Evolutionary conservation across 305 asterid genomes (phyloP).

Genomic region (Fraxinus albicans): DNA sequence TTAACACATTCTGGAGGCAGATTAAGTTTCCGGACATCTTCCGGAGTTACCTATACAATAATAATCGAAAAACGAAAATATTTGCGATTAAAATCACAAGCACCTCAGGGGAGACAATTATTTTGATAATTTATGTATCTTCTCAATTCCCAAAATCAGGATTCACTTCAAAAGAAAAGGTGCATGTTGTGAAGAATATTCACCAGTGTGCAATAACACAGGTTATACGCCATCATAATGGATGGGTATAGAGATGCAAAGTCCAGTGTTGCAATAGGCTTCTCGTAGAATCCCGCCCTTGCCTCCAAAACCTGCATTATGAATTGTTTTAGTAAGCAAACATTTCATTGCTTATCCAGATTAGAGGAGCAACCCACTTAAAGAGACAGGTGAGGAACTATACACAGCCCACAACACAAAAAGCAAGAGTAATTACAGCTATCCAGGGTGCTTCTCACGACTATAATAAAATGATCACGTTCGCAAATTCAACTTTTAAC

Average conservation of each 20-base stretch:
- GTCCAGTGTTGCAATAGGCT: constrained; percentile 98
- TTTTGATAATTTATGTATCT: neutral
- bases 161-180: constrained; percentile 7
- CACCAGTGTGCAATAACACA: constrained; percentile 97
- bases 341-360: constrained; percentile 10
- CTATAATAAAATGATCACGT: constrained; percentile 10
- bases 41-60: constrained; percentile 73
- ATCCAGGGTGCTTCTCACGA: constrained; percentile 8
- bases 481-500: constrained; percentile 9
- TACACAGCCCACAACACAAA: neutral
- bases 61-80: constrained; percentile 17
- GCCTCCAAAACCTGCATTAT: constrained; percentile 86
- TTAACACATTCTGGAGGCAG: constrained; percentile 75
- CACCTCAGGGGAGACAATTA: constrained; percentile 18
- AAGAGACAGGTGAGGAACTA: constrained; percentile 2
- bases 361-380: constrained; percentile 15
- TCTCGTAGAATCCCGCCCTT: constrained; percentile 89
- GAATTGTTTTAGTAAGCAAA: constrained; percentile 23
- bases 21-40: constrained; percentile 75
- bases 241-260: constrained; percentile 99
- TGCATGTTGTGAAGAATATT: constrained; percentile 14
- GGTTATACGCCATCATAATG: constrained; percentile 98
- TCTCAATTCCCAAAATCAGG: constrained; percentile 12
- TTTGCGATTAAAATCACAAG: constrained; percentile 11
- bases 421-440: constrained; percentile 7